Conservation (phyloP, 2,329 filamentous ascomycete species). For the Xylaria sp. region DNA sequence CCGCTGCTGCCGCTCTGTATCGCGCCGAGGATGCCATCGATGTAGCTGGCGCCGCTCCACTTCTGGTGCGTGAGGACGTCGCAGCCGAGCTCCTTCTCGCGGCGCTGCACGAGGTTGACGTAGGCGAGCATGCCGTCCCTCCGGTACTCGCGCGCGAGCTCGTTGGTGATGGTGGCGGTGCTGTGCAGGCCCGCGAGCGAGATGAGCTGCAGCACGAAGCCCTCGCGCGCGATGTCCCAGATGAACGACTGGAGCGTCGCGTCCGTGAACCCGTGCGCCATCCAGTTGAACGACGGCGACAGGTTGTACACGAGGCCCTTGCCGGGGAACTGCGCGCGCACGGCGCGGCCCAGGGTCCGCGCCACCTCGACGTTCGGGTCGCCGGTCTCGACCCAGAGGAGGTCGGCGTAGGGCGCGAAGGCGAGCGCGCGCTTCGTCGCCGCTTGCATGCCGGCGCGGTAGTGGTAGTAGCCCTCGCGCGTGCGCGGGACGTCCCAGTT, state of each 20-base stretch:
- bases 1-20: constrained; percentile 92
- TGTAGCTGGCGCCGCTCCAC: constrained; percentile 76
- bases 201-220: constrained; percentile 77
- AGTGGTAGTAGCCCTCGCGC: constrained; percentile 94
- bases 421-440: constrained; percentile 94
- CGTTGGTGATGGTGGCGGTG: constrained; percentile 72
- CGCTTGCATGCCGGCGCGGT: constrained; percentile 82
- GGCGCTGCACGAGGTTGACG: constrained; percentile 89
- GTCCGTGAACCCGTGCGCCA: constrained; percentile 89
- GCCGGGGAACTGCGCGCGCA: constrained; percentile 74
- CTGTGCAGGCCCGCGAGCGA: constrained; percentile 74
- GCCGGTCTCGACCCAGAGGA: constrained; percentile 97
- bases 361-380: constrained; percentile 86
- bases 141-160: constrained; percentile 86
- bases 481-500: constrained; percentile 93
- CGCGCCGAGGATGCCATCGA: constrained; percentile 88
- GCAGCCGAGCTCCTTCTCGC: constrained; percentile 89
- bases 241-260: constrained; percentile 89
- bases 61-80: constrained; percentile 97
- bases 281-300: constrained; percentile 98
- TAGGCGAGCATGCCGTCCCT: constrained; percentile 96
- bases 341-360: constrained; percentile 77
- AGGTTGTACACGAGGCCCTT: constrained; percentile 98
- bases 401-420: constrained; percentile 91
- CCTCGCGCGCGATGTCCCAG: constrained; percentile 94